phyloP scores from a whole-genome alignment of 176 grass and related monocot genomes.

The Themeda triandra region DNA sequence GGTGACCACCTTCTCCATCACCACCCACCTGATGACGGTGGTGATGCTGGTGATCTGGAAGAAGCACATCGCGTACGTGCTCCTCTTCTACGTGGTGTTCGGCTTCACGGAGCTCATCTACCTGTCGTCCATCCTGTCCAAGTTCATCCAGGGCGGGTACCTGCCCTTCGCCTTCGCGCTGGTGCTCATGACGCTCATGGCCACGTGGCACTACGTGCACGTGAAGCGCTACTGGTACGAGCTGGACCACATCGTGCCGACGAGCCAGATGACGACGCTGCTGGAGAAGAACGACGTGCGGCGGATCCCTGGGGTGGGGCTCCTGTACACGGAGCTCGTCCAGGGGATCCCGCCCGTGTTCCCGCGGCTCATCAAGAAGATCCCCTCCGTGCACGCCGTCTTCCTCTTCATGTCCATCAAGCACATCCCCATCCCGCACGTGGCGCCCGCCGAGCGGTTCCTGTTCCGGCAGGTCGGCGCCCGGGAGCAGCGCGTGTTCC shows the following conservation, averaged over 20 bases:
- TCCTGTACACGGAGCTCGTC: constrained; percentile 68
- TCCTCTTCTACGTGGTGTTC: constrained; percentile 54
- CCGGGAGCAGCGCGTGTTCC: constrained; percentile 48
- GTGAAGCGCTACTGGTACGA: constrained; percentile 42
- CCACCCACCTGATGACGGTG: constrained; percentile 55
- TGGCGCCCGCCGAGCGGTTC: constrained; percentile 49
- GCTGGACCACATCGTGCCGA: constrained; percentile 40
- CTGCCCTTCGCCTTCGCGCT: constrained; percentile 49
- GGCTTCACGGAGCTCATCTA: constrained; percentile 50
- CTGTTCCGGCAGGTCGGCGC: constrained; percentile 51
- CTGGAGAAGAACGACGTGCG: constrained; percentile 35
- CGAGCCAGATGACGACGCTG: constrained; percentile 2
- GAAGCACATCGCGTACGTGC: constrained; percentile 35
- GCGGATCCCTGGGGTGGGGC: constrained; percentile 50
- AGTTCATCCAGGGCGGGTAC: constrained; percentile 63
- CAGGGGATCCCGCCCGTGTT: constrained; percentile 72
- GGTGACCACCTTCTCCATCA: constrained; percentile 62
- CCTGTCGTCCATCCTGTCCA: constrained; percentile 58
- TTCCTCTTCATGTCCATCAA: constrained; percentile 78
- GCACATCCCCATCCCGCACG: constrained; percentile 56
- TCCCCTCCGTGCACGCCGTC: constrained; percentile 64
- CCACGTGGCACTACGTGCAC: constrained; percentile 57
- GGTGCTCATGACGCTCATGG: constrained; percentile 53
- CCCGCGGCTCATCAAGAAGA: constrained; percentile 52
- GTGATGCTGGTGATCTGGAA: constrained; percentile 91